Percentiles rank a stretch among this genome's conserved stretches.
Conservation (phyloP, 2,329 filamentous ascomycete species). For the Cladosporium sp. region DNA sequence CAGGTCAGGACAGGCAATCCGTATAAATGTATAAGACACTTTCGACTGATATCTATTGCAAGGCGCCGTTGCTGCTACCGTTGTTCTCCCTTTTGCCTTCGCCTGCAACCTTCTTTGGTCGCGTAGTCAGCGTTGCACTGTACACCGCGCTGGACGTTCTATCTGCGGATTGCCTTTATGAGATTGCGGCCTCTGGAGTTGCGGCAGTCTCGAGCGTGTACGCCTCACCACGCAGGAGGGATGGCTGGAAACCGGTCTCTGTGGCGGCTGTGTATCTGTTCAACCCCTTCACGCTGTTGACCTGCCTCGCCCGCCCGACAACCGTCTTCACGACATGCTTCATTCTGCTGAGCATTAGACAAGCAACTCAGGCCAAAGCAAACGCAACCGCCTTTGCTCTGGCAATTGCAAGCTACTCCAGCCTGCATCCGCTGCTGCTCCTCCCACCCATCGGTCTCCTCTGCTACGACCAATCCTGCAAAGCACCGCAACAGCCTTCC, state of each 20-base stretch:
- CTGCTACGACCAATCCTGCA: constrained; percentile 56
- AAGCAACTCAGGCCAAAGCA: constrained; percentile 66
- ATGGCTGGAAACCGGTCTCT: constrained; percentile 66
- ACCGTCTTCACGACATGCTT: constrained; percentile 83
- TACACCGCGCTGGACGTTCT: constrained; percentile 77
- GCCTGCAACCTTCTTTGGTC: constrained; percentile 45
- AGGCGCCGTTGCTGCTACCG: constrained; percentile 84
- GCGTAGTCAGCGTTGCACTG: constrained; percentile 62
- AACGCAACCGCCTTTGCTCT: constrained; percentile 76
- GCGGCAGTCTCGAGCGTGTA: constrained; percentile 68
- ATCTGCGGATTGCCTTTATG: constrained; percentile 70
- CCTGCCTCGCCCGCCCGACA: constrained; percentile 84
- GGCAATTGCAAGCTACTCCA: constrained; percentile 82
- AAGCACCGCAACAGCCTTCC: not conserved
- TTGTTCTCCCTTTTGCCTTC: constrained; percentile 84
- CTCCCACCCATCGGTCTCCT: constrained; percentile 76
- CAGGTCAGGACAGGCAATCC: constrained; percentile 41
- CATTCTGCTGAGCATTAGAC: constrained; percentile 75
- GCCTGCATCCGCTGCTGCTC: constrained; percentile 83
- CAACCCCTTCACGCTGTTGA: constrained; percentile 88
- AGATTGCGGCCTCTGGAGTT: constrained; percentile 76
- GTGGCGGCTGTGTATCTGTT: constrained; percentile 84
- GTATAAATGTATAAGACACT: not conserved
- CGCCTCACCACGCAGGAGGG: constrained; percentile 68
- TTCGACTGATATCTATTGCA: constrained; percentile 19